Evolutionary conservation across 2,329 filamentous ascomycete species (phyloP), one percentile per base, ranked within the genome.

Genomic region (Waltergamsia citrina): DNA sequence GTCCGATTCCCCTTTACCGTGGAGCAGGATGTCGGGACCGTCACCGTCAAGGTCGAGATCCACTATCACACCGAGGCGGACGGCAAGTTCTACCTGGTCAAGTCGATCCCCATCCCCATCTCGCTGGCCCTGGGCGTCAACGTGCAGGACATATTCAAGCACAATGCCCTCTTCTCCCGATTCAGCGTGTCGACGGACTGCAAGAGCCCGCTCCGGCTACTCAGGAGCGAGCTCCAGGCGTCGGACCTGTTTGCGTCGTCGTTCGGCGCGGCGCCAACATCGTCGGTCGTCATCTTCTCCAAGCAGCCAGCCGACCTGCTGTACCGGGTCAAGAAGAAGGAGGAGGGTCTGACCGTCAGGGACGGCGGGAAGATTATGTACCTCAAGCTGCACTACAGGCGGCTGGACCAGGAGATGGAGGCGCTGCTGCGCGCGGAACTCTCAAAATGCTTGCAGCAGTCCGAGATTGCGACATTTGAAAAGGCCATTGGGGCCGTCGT

Each of bases 61-160:
- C 67, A 65, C 1, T 94, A 92, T 49, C 70, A 70, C 3, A 88
- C 84, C 0, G 65, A 75, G 1, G 60, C 73, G 3, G 82, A 79
- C 3, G 65, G 62, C 7, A 43, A 48, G 8, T 59, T 50, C 34
- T 46, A 41, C 32, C 47, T 60, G 32, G 54, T 56, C 25, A 62
- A 59, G 32, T 46, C 48, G 4, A 84, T 85, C 42, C 73, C 68
- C 4, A 67, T 93, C 15, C 71, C 79, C 3, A 81, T 92, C 2
- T 72, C 82, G 2, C 65, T 98, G 5, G 85, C 86, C 0, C 68
- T 98, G 4, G 88, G 90, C 4, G 92, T 98, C 41, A 96, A 96
- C 43, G 92, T 98, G 6, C 88, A 96, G 48, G 92, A 98, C 46
- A 76, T 93, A 19, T 96, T 96, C 65, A 94, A 94, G 52, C 77